Base-by-base conservation (phyloP, 2,329 filamentous ascomycete species). In the Colletotrichum filicis region DNA sequence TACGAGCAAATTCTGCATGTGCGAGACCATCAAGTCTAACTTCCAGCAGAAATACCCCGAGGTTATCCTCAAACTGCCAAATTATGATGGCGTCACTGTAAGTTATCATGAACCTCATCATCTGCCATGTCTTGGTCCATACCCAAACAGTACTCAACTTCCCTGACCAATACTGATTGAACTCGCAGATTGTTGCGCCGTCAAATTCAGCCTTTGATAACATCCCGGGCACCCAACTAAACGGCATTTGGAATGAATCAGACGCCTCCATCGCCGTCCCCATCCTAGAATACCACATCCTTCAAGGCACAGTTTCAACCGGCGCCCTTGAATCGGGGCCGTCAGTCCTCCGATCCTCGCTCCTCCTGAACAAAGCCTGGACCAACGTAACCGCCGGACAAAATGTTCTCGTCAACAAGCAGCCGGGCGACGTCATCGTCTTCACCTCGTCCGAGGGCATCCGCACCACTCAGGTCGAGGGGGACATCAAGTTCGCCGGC, bases 271-370 rank as follows among this genome's bases (percentile, higher is more conserved):
- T 89, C 9, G 82, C 85, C 4, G 79, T 85, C n/a, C 80, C 81
- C 42, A 85, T 92, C 37, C 85, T 93, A 5, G 82, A 87, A 63
- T 93, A 93, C 80, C 91, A 93, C 80, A 86, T 92, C 63, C 82
- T 92, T 30, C 83, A 87, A 63, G 87, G 86, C 61, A 86, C 85
- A 16, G 84, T 91, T 14, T 77, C 80, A 5, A 82, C 83, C 6
- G 79, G 77, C 8, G 79, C 78, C 22, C 81, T 88, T 46, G 72
- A 79, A 2, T 72, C 78, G 0, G 84, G 84, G 1, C 80, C 80
- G 3, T 80, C 83, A 1, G 79, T 79, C 24, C 85, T 87, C 67
- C 79, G 83, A 42, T 78, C 83, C 35, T 87, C 86, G 1, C 81
- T 88, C 22, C 81, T 90, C 59, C 82, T 78, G 7, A 80, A 82